phyloP scores from a whole-genome alignment of 1,139 yeast genomes.

The Candida glucosophila region DNA sequence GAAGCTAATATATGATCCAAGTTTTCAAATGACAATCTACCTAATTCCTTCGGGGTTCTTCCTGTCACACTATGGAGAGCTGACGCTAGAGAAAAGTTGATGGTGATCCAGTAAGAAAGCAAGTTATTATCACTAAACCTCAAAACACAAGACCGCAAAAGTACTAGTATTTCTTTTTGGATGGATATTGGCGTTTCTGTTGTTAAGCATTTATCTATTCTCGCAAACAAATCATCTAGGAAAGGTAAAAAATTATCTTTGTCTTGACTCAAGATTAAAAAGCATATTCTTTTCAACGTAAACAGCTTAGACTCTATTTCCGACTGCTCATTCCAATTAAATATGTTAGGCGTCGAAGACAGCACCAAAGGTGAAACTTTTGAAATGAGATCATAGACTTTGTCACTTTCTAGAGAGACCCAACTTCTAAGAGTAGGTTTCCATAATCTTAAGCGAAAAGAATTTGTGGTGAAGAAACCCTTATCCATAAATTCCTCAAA shows the following conservation, averaged over 20 bases:
- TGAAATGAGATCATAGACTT: constrained; percentile 44
- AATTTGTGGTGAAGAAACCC: constrained; percentile 30
- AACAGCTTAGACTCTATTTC: constrained; percentile 45
- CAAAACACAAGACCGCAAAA: constrained; percentile 57
- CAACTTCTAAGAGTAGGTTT: constrained; percentile 42
- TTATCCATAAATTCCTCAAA: constrained; percentile 46
- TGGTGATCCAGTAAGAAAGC: constrained; percentile 61
- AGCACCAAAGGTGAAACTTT: constrained; percentile 40
- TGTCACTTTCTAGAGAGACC: constrained; percentile 53
- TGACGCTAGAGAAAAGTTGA: constrained; percentile 51
- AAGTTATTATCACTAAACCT: constrained; percentile 58
- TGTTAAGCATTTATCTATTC: constrained; percentile 36
- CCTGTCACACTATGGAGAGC: constrained; percentile 38
- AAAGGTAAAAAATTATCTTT: constrained; percentile 43
- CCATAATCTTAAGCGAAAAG: constrained; percentile 35
- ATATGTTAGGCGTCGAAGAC: constrained; percentile 48
- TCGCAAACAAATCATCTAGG: constrained; percentile 42
- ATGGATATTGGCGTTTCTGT: constrained; percentile 24
- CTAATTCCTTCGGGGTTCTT: constrained; percentile 20
- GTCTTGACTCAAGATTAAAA: constrained; percentile 53
- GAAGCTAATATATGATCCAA: constrained; percentile 43
- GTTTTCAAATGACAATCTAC: constrained; percentile 27
- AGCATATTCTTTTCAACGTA: constrained; percentile 52
- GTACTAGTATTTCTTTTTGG: constrained; percentile 40
- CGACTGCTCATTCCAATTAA: constrained; percentile 67